Evolutionary conservation across 2,329 filamentous ascomycete species (phyloP).

Genomic region (Catunica adiposa): DNA sequence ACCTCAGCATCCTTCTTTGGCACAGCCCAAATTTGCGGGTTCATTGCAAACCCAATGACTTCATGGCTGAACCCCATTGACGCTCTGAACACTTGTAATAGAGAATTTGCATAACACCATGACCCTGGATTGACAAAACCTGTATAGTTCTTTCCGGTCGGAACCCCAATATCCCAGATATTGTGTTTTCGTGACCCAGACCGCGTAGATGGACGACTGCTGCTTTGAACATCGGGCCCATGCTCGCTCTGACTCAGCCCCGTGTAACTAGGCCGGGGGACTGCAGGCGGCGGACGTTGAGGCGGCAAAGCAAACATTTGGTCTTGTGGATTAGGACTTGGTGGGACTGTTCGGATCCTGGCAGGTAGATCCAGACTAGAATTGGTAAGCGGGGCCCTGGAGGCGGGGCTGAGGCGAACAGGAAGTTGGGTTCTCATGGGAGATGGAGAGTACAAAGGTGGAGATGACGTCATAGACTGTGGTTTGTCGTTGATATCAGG

Average conservation of each 20-base stretch:
- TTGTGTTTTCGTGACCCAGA: neutral
- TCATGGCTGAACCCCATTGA: constrained; percentile 52
- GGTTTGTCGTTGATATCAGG: constrained; percentile 47
- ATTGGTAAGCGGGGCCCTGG: neutral
- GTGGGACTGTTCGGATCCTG: neutral
- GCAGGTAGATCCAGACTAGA: constrained; percentile 19
- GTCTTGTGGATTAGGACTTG: constrained; percentile 7
- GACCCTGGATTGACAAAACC: constrained; percentile 67
- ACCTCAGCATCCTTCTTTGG: constrained; percentile 44
- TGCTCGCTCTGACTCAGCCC: constrained; percentile 12
- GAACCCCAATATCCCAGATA: neutral
- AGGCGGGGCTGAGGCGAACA: neutral
- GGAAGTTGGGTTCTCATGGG: neutral
- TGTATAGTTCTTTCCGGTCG: constrained; percentile 27
- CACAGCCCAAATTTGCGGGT: constrained; percentile 50
- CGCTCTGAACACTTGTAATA: constrained; percentile 65
- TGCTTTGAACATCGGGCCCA: constrained; percentile 1
- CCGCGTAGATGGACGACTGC: constrained; percentile 20
- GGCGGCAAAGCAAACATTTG: constrained; percentile 13
- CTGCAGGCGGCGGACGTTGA: constrained; percentile 34
- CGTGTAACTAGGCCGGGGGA: constrained; percentile 53
- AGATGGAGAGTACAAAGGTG: constrained; percentile 5
- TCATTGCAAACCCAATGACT: constrained; percentile 37
- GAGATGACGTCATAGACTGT: constrained; percentile 40
- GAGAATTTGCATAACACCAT: constrained; percentile 88